Evolutionary conservation across 2,329 filamentous ascomycete genomes (phyloP).

Genomic region (Pyrenophora graminea): DNA sequence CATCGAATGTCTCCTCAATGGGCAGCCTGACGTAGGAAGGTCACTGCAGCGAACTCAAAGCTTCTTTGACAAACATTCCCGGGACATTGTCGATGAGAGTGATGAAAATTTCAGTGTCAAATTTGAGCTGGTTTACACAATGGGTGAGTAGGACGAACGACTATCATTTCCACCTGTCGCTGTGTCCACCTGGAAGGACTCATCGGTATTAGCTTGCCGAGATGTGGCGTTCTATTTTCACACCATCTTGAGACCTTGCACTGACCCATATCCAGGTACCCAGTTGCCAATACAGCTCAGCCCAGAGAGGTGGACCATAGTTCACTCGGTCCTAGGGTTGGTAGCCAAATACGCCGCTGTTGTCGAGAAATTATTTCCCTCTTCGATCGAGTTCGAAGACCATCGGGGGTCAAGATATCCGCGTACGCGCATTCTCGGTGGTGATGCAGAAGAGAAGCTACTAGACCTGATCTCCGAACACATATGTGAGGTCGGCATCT

Average conservation of each 20-base stretch:
- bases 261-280: background rate
- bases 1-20: slow-evolving; percentile 52
- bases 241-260: no score
- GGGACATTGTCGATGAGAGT: slow-evolving; percentile 68
- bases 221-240: no score
- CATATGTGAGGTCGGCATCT: slow-evolving; percentile 52
- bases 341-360: slow-evolving; percentile 29
- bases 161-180: background rate
- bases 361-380: no score
- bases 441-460: slow-evolving; percentile 39
- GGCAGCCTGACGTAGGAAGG: slow-evolving; percentile 33
- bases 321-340: slow-evolving; percentile 57
- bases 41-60: slow-evolving; percentile 49
- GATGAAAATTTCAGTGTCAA: slow-evolving; percentile 60
- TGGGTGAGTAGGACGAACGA: background rate
- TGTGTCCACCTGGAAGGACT: no score
- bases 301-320: slow-evolving; percentile 59
- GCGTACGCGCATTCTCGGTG: slow-evolving; percentile 52
- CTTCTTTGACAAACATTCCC: slow-evolving; percentile 50
- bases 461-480: slow-evolving; percentile 25
- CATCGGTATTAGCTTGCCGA: no score
- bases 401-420: slow-evolving; percentile 48
- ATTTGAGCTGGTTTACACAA: slow-evolving; percentile 66
- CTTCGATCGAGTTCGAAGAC: slow-evolving; percentile 7
- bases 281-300: slow-evolving; percentile 56